Base-by-base conservation (phyloP, 495 filamentous ascomycete species). In the Bacidia gigantensis region DNA sequence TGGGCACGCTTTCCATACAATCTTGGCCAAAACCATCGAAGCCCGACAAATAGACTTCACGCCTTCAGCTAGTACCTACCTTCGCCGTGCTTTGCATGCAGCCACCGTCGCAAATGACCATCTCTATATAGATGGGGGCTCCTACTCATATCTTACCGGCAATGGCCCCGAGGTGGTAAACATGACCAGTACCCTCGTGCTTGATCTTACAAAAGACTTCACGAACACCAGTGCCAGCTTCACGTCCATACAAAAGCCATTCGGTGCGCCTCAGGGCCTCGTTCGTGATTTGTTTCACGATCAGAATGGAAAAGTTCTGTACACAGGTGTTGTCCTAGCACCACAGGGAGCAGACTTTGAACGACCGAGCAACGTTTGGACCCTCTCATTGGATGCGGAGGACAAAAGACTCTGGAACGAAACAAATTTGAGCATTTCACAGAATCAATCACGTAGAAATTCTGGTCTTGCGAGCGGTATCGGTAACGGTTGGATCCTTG, bases 221-320 rank as follows among this genome's bases (percentile, higher is more conserved):
- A 7, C 7, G 5, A 44, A 44, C 20, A 9, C 7, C 5, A 44
- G 9, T 44, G 41, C 20, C 9, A 18, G 7, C 14, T 17, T 44
- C 14, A 17, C 7, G 5, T 44, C 41, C 20, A 44, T 22, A 5
- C 5, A n/a, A 7, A 44, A 44, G 41, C 7, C 41, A 44, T 7
- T 5, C 14, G 14, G 9, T 22, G 14, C 17, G 5, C 14, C 41
- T 44, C 5, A 22, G 9, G 9, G 5, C 41, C 9, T 44, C 22
- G 35, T 3, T 11, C 50, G 3, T 49, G 42, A 0, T 18, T 17
- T 44, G 41, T 60, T 3, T 56, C 49, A 55, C 26, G 49, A 2
- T 58, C 57, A 26, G 44, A 43, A 20, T 54, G 50, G 2, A 42
- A 60, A 21, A 44, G 26, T 32, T 12, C 25, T 18, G 47, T 21